These are phyloP conservation scores for Golubevia sp. DNA, from an alignment of 1,284 basidiomycete species.

Conservation along the genomic window DNA sequence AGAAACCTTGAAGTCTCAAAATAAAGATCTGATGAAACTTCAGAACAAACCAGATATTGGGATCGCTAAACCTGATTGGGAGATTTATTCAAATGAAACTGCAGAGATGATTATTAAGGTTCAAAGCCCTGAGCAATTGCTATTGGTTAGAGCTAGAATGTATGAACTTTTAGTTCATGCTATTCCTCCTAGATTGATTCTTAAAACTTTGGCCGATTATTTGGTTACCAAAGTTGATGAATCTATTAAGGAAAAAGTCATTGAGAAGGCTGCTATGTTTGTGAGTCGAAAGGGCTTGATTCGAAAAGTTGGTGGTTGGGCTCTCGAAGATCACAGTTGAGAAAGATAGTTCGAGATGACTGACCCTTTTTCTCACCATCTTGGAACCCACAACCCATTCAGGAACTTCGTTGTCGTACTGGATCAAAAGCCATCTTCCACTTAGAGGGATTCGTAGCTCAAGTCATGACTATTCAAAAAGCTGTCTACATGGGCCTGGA, in stretches of 20 bases:
- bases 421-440: conserved; percentile 58
- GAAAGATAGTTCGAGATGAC: not conserved
- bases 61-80: conserved; percentile 94
- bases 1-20: conserved; percentile 93
- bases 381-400: too few species aligned
- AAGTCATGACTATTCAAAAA: conserved; percentile 59
- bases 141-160: conserved; percentile 88
- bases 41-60: conserved; percentile 75
- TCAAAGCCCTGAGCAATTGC: conserved; percentile 85
- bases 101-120: conserved; percentile 92
- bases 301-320: conserved; percentile 10
- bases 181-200: conserved; percentile 79
- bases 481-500: conserved; percentile 15
- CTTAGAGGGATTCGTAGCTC: conserved; percentile 56
- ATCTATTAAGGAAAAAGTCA: conserved; percentile 32
- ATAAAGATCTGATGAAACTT: conserved; percentile 6
- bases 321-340: conserved; percentile 2
- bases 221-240: conserved; percentile 84
- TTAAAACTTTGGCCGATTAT: conserved; percentile 69
- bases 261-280: conserved; percentile 78
- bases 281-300: conserved; percentile 65
- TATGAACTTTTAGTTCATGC: conserved; percentile 97
- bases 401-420: conserved; percentile 65
- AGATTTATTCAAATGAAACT: conserved; percentile 91
- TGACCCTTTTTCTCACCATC: conserved; percentile 1